Conservation (phyloP, 371 early-diverging fungal genomes). For the Circinella umbellata region DNA sequence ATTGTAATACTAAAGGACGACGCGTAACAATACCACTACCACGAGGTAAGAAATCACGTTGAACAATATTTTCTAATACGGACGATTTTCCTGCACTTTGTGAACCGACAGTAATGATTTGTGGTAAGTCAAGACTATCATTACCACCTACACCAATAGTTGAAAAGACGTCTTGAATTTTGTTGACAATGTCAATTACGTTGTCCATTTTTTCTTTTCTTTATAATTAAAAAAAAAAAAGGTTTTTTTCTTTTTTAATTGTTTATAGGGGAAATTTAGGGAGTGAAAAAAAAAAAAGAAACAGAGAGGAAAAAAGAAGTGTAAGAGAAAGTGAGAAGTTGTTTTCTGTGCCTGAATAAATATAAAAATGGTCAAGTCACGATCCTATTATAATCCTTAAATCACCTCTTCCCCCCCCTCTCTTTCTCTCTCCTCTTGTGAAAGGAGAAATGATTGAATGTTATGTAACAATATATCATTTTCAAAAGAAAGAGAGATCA, state of each 20-base stretch:
- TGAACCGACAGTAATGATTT: slow-evolving; percentile 85
- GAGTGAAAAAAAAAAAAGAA: slow-evolving; percentile 2
- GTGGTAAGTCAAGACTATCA: slow-evolving; percentile 89
- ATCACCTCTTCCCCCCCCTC: too few species aligned
- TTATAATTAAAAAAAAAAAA: neutral
- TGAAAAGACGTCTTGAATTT: slow-evolving; percentile 92
- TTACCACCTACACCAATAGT: slow-evolving; percentile 65
- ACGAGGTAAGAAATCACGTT: slow-evolving; percentile 90
- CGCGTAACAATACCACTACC: slow-evolving; percentile 94
- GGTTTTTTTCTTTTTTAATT: too few species aligned
- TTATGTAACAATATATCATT: too few species aligned
- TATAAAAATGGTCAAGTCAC: neutral
- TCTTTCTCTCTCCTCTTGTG: neutral
- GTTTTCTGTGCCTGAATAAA: neutral
- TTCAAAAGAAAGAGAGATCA: too few species aligned
- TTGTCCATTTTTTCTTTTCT: slow-evolving; percentile 68
- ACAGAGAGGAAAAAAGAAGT: slow-evolving; percentile 4
- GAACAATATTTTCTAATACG: slow-evolving; percentile 90
- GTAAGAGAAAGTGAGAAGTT: slow-evolving; percentile 6
- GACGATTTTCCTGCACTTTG: slow-evolving; percentile 95
- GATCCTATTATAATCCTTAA: neutral
- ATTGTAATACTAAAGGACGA: slow-evolving; percentile 91
- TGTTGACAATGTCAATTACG: slow-evolving; percentile 86
- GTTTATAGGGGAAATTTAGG: neutral
- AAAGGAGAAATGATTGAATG: neutral